Base-by-base conservation (phyloP, 2,329 filamentous ascomycete species). In the Grosmannia clavigera region DNA sequence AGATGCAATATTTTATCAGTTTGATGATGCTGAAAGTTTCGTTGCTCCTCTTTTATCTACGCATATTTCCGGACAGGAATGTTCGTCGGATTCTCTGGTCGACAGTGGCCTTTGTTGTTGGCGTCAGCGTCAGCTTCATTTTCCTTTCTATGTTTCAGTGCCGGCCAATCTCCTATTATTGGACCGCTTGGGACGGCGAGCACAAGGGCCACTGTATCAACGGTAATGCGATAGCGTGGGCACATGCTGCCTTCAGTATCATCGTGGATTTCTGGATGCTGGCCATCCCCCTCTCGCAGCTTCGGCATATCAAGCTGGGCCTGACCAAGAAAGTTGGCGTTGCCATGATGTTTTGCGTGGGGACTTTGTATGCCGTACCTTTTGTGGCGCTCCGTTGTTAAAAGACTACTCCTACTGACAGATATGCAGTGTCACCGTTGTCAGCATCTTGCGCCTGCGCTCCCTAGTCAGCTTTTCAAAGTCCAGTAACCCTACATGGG, bases 31-130 rank as follows among this genome's bases (percentile, higher is more conserved):
- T 79, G 11, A 81, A 82, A 63, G 66, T 79, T 6, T 74, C 79
- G 0, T 70, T 84, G 33, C 69, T 83, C 1, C 72, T 78, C 64
- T 81, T 83, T 67, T 82, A 81, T 65, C 68, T 79, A 5, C 74
- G 78, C 57, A 77, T 83, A 58, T 83, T 83, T 62, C 77, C 78
- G 0, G 65, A 67, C 0, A 62, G 58, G 0, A 58, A 51, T 1
- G 71, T 80, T 12, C 71, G 72, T 16, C 68, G 67, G 5, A 57
- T 76, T 14, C 69, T 80, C 4, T 74, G 72, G 68, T 70, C 61
- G 12, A 77, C 77, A 0, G 64, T 78, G 33, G 63, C 65, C 2
- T 70, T 78, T 58, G 73, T 72, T 53, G 53, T 67, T 6, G 25
- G 73, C 1, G 76, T 72, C 58, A 75, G 76, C 2, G 3, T 75